phyloP scores from a whole-genome alignment of 805 yeast species.

The Candida boleticola region DNA sequence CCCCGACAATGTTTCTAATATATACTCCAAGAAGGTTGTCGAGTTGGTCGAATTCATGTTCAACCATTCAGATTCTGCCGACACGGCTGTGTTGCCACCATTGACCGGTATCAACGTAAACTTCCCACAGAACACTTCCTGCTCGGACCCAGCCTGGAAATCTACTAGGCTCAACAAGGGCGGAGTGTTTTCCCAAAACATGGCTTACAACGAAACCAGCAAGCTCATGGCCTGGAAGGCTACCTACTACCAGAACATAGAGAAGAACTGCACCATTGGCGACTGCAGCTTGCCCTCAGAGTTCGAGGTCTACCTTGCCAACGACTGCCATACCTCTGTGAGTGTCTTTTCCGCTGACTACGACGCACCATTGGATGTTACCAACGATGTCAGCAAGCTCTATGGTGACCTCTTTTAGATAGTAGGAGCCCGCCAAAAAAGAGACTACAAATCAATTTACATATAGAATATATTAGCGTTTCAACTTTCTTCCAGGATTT shows the following conservation, averaged over 20 bases:
- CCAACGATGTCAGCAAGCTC: too few species aligned
- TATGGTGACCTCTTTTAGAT: too few species aligned
- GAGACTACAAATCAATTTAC: too few species aligned
- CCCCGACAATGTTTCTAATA: conserved; percentile 20
- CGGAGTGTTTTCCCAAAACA: conserved; percentile 9
- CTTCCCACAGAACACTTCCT: conserved; percentile 18
- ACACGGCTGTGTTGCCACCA: conserved; percentile 16
- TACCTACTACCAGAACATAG: conserved; percentile 13
- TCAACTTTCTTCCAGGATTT: too few species aligned
- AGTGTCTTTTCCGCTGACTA: conserved; percentile 27
- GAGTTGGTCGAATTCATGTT: conserved; percentile 19
- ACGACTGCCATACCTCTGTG: conserved; percentile 22
- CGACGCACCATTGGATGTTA: conserved; percentile 19
- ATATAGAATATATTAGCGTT: too few species aligned
- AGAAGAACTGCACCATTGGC: conserved; percentile 10
- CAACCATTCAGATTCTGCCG: too few species aligned
- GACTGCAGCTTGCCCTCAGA: conserved; percentile 11
- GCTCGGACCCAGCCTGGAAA: conserved; percentile 12
- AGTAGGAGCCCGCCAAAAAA: too few species aligned
- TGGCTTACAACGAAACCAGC: conserved; percentile 8
- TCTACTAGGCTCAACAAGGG: conserved; percentile 11
- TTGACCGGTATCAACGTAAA: conserved; percentile 25
- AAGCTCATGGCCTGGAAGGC: conserved; percentile 6
- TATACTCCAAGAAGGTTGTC: conserved; percentile 23
- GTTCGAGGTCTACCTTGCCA: conserved; percentile 21